A percentile compares a stretch with the other conserved stretches of the same genome.
These are phyloP conservation scores for Komagataea norvegica DNA, from an alignment of 1,139 yeast species.

Conservation along the genomic window DNA sequence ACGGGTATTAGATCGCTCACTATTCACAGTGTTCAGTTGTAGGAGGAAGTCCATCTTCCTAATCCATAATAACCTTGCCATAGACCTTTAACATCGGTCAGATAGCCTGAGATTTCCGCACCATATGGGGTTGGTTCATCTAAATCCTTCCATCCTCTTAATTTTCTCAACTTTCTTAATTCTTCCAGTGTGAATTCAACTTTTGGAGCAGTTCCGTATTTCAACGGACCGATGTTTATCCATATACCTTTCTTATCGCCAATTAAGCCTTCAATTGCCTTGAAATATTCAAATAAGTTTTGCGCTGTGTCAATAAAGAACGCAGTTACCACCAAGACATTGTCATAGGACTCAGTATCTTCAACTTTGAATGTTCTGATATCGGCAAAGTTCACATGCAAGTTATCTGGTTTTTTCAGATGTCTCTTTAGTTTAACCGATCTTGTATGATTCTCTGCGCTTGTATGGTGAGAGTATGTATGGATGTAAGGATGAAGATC, in stretches of 20 bases:
- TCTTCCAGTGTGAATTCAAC: slow-evolving; percentile 71
- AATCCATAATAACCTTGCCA: slow-evolving; percentile 79
- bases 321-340: slow-evolving; percentile 60
- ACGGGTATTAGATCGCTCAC: slow-evolving; percentile 2
- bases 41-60: slow-evolving; percentile 27
- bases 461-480: slow-evolving; percentile 63
- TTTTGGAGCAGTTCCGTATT: slow-evolving; percentile 83
- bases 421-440: slow-evolving; percentile 35
- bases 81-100: slow-evolving; percentile 59
- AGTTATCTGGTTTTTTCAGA: slow-evolving; percentile 39
- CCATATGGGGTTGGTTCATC: slow-evolving; percentile 30
- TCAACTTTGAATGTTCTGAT: slow-evolving; percentile 47
- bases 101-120: slow-evolving; percentile 42
- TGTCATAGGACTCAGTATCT: slow-evolving; percentile 34
- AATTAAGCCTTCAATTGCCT: slow-evolving; percentile 50
- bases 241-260: slow-evolving; percentile 48
- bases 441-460: slow-evolving; percentile 49
- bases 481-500: slow-evolving; percentile 63
- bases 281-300: slow-evolving; percentile 66
- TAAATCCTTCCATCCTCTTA: slow-evolving; percentile 63
- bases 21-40: no score
- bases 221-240: slow-evolving; percentile 84
- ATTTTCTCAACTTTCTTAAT: slow-evolving; percentile 42
- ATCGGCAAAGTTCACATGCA: slow-evolving; percentile 56
- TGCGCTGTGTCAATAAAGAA: slow-evolving; percentile 88